Base-by-base conservation (phyloP, 2,329 filamentous ascomycete genomes). In the Biscogniauxia mediterranea region DNA sequence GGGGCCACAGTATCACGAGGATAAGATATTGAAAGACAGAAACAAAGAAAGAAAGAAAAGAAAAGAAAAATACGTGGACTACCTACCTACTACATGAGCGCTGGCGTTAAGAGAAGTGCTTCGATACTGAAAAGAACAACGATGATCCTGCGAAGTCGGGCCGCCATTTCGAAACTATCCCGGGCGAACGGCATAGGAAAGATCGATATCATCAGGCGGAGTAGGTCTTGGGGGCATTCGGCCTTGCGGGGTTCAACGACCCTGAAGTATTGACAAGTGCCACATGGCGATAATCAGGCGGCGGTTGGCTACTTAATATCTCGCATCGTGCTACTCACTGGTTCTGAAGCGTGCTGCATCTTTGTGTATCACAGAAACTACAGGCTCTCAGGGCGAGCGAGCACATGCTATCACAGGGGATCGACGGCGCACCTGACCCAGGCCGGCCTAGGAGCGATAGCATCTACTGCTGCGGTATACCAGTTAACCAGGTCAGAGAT, bases 271-370 rank as follows among this genome's bases (percentile, higher is more conserved):
- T 58, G 53, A 59, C 53, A 59, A 52, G 46, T 64, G 56, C 66
- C 60, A 67, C 64, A 64, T 68, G 61, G 58, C 61, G 28, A 26
- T 26, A 32, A 54, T 49, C 42, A 38, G 55, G 58, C 25, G 52
- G 54, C 61, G 64, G 66, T 53, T 65, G 60, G 55, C 53, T 63
- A 59, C 64, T 55, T 62, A 52, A 52, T 57, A 66, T 68, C 60
- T 61, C 59, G 55, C 60, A 64, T 60, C 26, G 54, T 61, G 55
- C 57, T 38, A 58, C 38, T 46, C 38, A 4, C 38, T 46, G 17
- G 38, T 6, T 55, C 56, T 54, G 42, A 56, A 57, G 62, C 61
- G 57, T 64, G 64, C 61, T 63, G 32, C 58, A 61, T 64, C 56
- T 64, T 5, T 60, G 61, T 65, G 38, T 46, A 46, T n/a, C 38